Evolutionary conservation across 257 asterid species (phyloP).

Genomic region (Nicotiana tomentosiformis): DNA sequence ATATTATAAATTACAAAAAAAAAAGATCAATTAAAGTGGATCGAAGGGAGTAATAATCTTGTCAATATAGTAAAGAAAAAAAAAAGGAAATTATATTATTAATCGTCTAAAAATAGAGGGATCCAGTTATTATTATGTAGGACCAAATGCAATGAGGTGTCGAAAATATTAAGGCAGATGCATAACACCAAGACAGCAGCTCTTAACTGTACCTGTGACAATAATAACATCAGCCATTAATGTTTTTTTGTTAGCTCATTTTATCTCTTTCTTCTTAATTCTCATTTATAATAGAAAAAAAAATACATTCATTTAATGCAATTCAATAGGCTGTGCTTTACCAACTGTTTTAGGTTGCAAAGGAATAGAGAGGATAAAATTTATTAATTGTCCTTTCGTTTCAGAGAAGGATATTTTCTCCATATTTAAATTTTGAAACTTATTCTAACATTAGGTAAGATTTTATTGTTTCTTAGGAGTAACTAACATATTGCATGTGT

Average conservation of each 20-base stretch:
- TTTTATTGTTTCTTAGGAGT: too few species aligned
- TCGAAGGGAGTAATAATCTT: too few species aligned
- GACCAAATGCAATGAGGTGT: slow-evolving; percentile 9
- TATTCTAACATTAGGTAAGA: too few species aligned
- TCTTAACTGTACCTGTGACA: slow-evolving; percentile 22
- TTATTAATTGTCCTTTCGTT: not conserved
- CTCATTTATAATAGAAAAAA: not conserved
- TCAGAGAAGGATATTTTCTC: not conserved
- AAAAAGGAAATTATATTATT: too few species aligned
- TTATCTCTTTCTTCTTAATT: not conserved
- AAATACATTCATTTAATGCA: not conserved
- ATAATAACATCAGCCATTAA: slow-evolving; percentile 22
- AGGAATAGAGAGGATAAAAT: not conserved
- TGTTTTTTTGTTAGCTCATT: not conserved
- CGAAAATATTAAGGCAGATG: slow-evolving; percentile 6
- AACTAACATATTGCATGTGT: too few species aligned
- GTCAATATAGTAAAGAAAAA: too few species aligned
- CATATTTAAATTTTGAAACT: not conserved
- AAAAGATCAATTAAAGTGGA: too few species aligned
- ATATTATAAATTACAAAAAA: too few species aligned
- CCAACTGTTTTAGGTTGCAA: not conserved
- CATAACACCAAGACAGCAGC: slow-evolving; percentile 14
- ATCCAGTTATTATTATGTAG: not conserved
- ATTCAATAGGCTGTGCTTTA: not conserved
- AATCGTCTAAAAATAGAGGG: not conserved